Evolutionary conservation across 805 yeast species (phyloP).

Genomic region (Yamadazyma endophytica): DNA sequence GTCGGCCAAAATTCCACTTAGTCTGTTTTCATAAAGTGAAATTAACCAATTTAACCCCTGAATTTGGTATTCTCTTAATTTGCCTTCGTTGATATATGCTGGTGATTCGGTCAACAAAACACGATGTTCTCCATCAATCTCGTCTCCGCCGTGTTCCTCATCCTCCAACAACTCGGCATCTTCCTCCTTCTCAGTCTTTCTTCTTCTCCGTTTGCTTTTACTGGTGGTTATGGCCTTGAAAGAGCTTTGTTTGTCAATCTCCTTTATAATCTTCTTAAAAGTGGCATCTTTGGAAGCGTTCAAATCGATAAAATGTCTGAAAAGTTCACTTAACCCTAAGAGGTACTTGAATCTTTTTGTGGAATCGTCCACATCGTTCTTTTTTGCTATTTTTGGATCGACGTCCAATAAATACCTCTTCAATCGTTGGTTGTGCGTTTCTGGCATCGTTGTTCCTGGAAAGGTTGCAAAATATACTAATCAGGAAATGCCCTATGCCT

Average conservation of each 20-base stretch:
- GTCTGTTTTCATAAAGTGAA: conserved; percentile 77
- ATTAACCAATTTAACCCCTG: conserved; percentile 96
- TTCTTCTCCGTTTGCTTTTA: conserved; percentile 36
- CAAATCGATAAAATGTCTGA: conserved; percentile 81
- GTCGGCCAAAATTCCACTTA: conserved; percentile 93
- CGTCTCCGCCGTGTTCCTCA: conserved; percentile 21
- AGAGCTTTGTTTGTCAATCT: conserved; percentile 48
- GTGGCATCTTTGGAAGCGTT: conserved; percentile 75
- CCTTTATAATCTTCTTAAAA: conserved; percentile 57
- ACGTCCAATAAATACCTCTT: conserved; percentile 44
- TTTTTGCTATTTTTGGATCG: conserved; percentile 57
- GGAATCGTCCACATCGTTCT: conserved; percentile 54
- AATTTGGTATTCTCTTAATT: conserved; percentile 82
- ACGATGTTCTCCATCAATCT: conserved; percentile 39
- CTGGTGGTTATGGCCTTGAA: conserved; percentile 25
- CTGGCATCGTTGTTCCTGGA: conserved; percentile 39
- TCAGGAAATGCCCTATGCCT: no score
- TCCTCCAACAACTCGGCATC: conserved; percentile 74
- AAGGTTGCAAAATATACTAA: no score
- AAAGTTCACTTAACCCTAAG: conserved; percentile 77
- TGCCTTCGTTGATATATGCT: conserved; percentile 63
- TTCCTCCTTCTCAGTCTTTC: conserved; percentile 75
- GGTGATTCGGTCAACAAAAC: conserved; percentile 88
- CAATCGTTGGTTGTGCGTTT: neutral
- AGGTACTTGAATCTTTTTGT: conserved; percentile 77